A percentile compares a stretch with the other conserved stretches of the same genome.
Conservation (phyloP, 164 flowering plant species). For the Warburgia ugandensis region DNA sequence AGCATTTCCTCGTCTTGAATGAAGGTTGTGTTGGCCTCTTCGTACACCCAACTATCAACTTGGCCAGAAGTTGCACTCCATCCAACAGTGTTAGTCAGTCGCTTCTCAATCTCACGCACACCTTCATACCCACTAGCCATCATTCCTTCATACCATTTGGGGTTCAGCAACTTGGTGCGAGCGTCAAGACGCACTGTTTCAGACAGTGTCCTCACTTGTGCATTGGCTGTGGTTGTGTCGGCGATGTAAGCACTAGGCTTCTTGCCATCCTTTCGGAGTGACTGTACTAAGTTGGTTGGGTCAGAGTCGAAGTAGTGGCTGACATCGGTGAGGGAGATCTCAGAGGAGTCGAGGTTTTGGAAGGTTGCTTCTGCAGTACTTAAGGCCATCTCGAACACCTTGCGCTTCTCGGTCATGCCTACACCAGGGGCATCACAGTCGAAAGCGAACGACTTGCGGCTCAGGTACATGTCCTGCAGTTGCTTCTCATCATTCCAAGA, state of each 20-base stretch:
- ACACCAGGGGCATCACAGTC: constrained; percentile 92
- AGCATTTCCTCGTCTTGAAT: constrained; percentile 88
- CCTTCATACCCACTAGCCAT: constrained; percentile 90
- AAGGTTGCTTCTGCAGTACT: constrained; percentile 98
- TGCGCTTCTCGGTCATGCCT: constrained; percentile 87
- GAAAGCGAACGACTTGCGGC: constrained; percentile 93
- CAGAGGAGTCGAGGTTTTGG: constrained; percentile 97
- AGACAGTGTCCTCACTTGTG: constrained; percentile 89
- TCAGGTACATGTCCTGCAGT: constrained; percentile 98
- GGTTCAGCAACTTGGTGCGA: constrained; percentile 87
- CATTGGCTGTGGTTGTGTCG: constrained; percentile 98
- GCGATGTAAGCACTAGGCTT: constrained; percentile 95
- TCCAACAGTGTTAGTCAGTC: constrained; percentile 92
- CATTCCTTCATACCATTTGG: constrained; percentile 99
- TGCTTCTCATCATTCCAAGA: constrained; percentile 99
- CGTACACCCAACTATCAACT: constrained; percentile 98
- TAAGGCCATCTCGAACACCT: constrained; percentile 93
- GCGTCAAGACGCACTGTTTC: constrained; percentile 98
- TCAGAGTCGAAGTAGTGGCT: constrained; percentile 99
- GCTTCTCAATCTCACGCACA: constrained; percentile 91
- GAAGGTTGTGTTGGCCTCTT: constrained; percentile 91
- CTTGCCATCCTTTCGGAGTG: constrained; percentile 88
- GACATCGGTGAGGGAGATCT: constrained; percentile 95
- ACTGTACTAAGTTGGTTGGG: constrained; percentile 93
- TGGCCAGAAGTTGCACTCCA: constrained; percentile 99